phyloP scores from a whole-genome alignment of 2,329 filamentous ascomycete species.

The Macrophomina pseudophaseolina region DNA sequence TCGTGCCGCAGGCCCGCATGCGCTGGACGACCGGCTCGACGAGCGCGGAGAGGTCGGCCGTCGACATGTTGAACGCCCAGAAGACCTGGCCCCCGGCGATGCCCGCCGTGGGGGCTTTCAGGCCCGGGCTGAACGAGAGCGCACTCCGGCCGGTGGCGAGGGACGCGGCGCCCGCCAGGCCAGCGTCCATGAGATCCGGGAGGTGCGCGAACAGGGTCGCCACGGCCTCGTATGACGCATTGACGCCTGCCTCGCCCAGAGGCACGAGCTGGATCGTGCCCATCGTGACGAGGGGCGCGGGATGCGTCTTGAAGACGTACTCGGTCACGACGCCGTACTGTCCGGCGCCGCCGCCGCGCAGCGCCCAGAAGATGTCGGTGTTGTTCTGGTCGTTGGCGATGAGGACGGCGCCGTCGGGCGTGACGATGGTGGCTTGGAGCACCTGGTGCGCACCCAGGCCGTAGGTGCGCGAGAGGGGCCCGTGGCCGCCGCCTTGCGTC shows the following conservation, averaged over 20 bases:
- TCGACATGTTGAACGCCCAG: slow-evolving; percentile 37
- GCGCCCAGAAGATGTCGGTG: slow-evolving; percentile 42
- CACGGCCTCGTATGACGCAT: slow-evolving; percentile 40
- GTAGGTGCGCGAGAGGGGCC: slow-evolving; percentile 20
- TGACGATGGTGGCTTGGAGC: slow-evolving; percentile 43
- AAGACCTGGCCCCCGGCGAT: slow-evolving; percentile 36
- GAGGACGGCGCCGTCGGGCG: slow-evolving; percentile 40
- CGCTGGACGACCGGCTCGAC: slow-evolving; percentile 29
- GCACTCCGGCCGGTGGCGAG: slow-evolving; percentile 27
- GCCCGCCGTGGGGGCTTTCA: slow-evolving; percentile 37
- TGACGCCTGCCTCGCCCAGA: slow-evolving; percentile 35
- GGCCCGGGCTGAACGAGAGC: slow-evolving; percentile 40
- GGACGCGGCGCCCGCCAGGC: slow-evolving; percentile 34
- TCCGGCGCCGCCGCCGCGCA: slow-evolving; percentile 34
- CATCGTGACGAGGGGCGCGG: slow-evolving; percentile 28
- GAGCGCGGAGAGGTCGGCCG: slow-evolving; percentile 28
- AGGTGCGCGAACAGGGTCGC: slow-evolving; percentile 36
- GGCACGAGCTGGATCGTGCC: slow-evolving; percentile 28
- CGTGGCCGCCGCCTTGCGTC: slow-evolving; percentile 40
- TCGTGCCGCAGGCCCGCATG: slow-evolving; percentile 23
- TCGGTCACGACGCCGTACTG: slow-evolving; percentile 33
- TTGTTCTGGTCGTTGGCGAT: slow-evolving; percentile 41
- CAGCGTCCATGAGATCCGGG: slow-evolving; percentile 40
- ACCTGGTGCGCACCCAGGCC: slow-evolving; percentile 44
- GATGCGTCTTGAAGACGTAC: slow-evolving; percentile 40